Evolutionary conservation across 495 filamentous ascomycete genomes (phyloP).

Genomic region (Astrothelium macrocarpum): DNA sequence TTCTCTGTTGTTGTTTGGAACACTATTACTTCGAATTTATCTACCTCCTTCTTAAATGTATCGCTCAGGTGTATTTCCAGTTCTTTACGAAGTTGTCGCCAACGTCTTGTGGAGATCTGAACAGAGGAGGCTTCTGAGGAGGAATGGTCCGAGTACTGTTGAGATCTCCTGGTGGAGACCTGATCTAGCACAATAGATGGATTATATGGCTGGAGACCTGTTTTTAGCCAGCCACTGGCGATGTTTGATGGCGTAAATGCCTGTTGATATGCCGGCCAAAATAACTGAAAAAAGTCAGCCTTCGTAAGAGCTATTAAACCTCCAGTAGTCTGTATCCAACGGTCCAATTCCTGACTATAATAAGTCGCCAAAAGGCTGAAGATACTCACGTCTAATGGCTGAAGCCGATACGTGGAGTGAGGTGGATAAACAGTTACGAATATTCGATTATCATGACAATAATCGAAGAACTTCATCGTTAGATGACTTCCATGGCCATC

Average conservation of each 20-base stretch:
- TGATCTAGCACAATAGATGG: neutral
- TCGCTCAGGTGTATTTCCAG: neutral
- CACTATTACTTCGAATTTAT: neutral
- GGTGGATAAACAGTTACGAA: neutral
- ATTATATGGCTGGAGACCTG: neutral
- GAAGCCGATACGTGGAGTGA: conserved; percentile 7
- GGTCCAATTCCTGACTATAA: neutral
- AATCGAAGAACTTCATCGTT: conserved; percentile 8
- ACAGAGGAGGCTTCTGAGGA: neutral
- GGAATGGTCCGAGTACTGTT: neutral
- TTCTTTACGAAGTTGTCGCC: neutral
- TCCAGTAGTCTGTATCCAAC: neutral
- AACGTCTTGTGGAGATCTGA: neutral
- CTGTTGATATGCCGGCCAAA: conserved; percentile 8
- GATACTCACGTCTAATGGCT: conserved; percentile 7
- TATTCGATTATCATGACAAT: neutral
- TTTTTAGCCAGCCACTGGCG: neutral
- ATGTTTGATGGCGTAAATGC: conserved; percentile 8
- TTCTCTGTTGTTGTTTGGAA: neutral
- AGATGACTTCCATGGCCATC: conserved; percentile 5
- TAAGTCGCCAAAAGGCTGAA: conserved; percentile 3
- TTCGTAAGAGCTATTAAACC: neutral
- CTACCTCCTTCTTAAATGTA: neutral
- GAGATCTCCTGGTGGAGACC: neutral
- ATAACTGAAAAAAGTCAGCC: conserved; percentile 8